Evolutionary conservation across 2,329 filamentous ascomycete genomes (phyloP), one percentile per base, ranked within the genome.

Genomic region (Aureobasidium sp.): DNA sequence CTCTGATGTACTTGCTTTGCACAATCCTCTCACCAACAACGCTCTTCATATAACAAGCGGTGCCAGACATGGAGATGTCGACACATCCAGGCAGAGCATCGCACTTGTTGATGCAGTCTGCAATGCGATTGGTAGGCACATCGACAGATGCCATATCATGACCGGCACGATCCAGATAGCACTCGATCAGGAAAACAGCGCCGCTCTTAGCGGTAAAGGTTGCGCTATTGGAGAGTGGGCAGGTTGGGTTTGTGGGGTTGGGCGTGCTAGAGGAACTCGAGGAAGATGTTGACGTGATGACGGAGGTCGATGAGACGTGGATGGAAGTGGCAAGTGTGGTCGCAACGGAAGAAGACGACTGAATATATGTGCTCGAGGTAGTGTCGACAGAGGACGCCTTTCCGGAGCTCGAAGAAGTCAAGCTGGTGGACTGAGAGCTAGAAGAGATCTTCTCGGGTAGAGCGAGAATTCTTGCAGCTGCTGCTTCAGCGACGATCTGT

Each of bases 401-500:
- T n/a, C 14, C 14, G 3, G 36, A 10, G 29, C 13, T 44, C 16
- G 51, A 44, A 3, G 37, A 27, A 30, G 51, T 30, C 29, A 25
- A 32, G 3, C 13, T n/a, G 13, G 37, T 27, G n/a, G 37, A 42
- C 10, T 14, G 16, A 9, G 50, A 41, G 25, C 11, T 39, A 2
- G 50, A 51, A 39, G 36, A 54, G 3, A 41, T 6, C n/a, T 7
- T 39, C n/a, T 27, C 25, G 3, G 51, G 36, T 7, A 55, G 9
- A 21, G 54, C 54, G 16, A 59, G 44, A 63, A 80, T 80, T 65
- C 71, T 78, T 62, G 75, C 76, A 7, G 78, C 79, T 5, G 83
- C 83, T 37, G 79, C 78, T 74, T 88, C 85, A 21, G 84, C 80
- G 14, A 79, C 82, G 37, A 85, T 77, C 72, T 87, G 83, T 65